A percentile compares a stretch with the other conserved stretches of the same genome.
These are phyloP conservation scores for Eutrema heterophyllum DNA, from an alignment of 345 rosid genomes.

Conservation along the genomic window DNA sequence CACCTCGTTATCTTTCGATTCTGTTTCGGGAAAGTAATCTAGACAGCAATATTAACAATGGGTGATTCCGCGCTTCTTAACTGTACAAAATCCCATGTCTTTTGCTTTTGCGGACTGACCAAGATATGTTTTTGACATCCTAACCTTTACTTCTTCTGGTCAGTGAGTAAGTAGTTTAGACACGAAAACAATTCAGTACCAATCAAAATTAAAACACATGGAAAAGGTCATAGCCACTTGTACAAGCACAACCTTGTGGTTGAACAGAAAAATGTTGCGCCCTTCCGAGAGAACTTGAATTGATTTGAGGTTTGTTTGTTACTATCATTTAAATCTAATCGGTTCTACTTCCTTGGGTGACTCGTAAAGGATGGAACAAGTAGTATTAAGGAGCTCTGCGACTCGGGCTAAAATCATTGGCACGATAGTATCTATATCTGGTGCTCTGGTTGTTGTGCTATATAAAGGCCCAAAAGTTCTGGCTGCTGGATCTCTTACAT, in stretches of 20 bases:
- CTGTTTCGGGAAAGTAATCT: neutral
- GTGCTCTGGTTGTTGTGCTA: slow-evolving; percentile 29
- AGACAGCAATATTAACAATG: neutral
- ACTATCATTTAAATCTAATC: neutral
- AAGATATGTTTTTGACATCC: neutral
- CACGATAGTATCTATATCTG: slow-evolving; percentile 28
- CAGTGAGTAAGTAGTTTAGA: no score
- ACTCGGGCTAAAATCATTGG: slow-evolving; percentile 31
- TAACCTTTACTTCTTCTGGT: no score
- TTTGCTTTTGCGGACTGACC: neutral
- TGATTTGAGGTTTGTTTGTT: neutral
- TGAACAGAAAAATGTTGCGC: neutral
- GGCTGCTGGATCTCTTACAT: neutral
- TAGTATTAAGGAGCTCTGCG: slow-evolving; percentile 23
- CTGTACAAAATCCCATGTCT: neutral
- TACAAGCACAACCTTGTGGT: no score
- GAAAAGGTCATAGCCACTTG: no score
- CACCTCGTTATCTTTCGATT: neutral
- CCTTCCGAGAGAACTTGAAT: neutral
- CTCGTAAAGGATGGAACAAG: slow-evolving; percentile 17
- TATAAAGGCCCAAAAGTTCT: slow-evolving; percentile 24
- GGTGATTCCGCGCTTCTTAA: neutral
- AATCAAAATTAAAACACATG: no score
- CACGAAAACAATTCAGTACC: no score
- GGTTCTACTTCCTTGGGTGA: neutral